Evolutionary conservation across 2,329 filamentous ascomycete genomes (phyloP).

Genomic region (Akanthomyces uredinophilus): DNA sequence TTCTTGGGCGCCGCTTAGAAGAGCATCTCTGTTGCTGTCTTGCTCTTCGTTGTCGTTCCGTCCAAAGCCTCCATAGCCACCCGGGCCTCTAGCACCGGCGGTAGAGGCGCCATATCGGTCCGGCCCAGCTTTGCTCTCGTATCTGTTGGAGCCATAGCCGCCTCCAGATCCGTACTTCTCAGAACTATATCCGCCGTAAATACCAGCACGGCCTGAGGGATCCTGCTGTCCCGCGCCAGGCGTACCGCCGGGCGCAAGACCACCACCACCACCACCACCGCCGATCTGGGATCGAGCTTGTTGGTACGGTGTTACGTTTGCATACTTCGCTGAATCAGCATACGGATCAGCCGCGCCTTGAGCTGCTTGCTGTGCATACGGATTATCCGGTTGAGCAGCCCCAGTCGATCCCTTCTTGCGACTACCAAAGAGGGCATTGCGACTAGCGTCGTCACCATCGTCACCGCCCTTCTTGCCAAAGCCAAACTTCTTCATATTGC

Average conservation of each 20-base stretch:
- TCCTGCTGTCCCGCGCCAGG: conserved; percentile 15
- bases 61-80: conserved; percentile 59
- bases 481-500: conserved; percentile 54
- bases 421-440: conserved; percentile 47
- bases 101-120: conserved; percentile 24
- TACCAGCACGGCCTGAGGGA: conserved; percentile 19
- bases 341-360: conserved; percentile 44
- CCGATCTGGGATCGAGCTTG: conserved; percentile 35
- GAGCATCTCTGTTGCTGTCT: conserved; percentile 54
- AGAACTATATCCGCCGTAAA: conserved; percentile 43
- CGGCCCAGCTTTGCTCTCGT: conserved; percentile 36
- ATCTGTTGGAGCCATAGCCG: conserved; percentile 50
- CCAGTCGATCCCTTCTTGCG: conserved; percentile 45
- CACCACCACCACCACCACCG: conserved; percentile 23
- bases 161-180: conserved; percentile 47
- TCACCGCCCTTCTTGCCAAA: conserved; percentile 50
- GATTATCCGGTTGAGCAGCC: conserved; percentile 45
- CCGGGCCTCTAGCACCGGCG: conserved; percentile 39
- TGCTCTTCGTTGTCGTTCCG: conserved; percentile 37
- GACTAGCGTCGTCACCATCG: conserved; percentile 43
- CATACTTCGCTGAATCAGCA: conserved; percentile 42
- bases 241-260: conserved; percentile 18
- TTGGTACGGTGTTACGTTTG: conserved; percentile 42
- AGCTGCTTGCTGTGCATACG: conserved; percentile 50
- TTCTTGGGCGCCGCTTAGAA: conserved; percentile 55